Evolutionary conservation across 139 green algal species (phyloP).

Genomic region (Limnomonas spitsbergensis): DNA sequence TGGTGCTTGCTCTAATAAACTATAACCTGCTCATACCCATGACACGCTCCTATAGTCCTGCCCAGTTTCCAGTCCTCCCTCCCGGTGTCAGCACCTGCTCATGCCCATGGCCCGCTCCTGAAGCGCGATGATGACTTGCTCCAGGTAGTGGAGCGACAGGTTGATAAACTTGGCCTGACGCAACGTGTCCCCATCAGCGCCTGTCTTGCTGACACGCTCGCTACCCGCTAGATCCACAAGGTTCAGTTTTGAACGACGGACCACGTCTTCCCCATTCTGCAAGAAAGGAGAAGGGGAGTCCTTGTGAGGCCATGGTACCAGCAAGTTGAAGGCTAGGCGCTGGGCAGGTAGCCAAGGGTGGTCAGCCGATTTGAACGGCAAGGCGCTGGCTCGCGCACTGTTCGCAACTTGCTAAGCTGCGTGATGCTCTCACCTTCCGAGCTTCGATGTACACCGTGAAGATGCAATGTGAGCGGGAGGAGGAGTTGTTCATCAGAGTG

Average conservation of each 20-base stretch:
- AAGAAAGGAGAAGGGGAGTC: not conserved
- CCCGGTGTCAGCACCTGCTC: not conserved
- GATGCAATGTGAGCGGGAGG: slow-evolving; percentile 79
- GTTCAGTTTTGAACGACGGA: slow-evolving; percentile 72
- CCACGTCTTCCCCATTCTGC: slow-evolving; percentile 55
- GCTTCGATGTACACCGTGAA: slow-evolving; percentile 78
- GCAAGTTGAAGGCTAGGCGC: not conserved
- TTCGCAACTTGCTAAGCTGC: too few relatives aligned
- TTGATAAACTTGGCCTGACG: slow-evolving; percentile 86
- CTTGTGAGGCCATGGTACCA: not conserved
- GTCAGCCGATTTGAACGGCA: too few relatives aligned
- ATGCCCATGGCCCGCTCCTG: not conserved
- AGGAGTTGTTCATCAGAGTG: slow-evolving; percentile 86
- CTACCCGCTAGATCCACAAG: slow-evolving; percentile 70
- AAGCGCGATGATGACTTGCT: slow-evolving; percentile 73
- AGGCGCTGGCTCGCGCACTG: too few relatives aligned
- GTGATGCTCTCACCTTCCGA: slow-evolving; percentile 41
- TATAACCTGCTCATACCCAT: too few relatives aligned
- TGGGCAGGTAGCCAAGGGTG: too few relatives aligned
- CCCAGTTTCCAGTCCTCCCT: too few relatives aligned
- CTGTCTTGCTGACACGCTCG: slow-evolving; percentile 66
- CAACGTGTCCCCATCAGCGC: slow-evolving; percentile 53
- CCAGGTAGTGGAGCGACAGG: slow-evolving; percentile 79
- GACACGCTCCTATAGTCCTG: too few relatives aligned
- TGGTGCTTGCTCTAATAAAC: too few relatives aligned